phyloP scores from a whole-genome alignment of 1,139 yeast genomes.

The Hansenula lynferdii region DNA sequence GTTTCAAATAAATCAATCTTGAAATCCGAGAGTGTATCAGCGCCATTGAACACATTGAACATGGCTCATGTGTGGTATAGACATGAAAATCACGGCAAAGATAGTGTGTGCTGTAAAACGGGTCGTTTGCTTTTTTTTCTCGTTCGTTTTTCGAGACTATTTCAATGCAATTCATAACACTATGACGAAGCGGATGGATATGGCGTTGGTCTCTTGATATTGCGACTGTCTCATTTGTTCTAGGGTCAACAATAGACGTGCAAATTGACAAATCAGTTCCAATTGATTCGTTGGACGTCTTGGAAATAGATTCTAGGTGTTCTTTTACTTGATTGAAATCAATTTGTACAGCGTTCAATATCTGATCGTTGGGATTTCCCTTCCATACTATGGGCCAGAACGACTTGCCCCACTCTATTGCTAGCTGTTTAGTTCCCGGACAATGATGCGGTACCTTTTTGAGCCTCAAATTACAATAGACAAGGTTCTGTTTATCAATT shows the following conservation, averaged over 20 bases:
- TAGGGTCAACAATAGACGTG: slow-evolving; percentile 47
- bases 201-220: slow-evolving; percentile 35
- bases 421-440: slow-evolving; percentile 62
- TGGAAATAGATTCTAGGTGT: slow-evolving; percentile 33
- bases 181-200: slow-evolving; percentile 56
- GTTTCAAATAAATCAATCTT: slow-evolving; percentile 56
- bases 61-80: slow-evolving; percentile 92
- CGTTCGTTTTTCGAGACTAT: slow-evolving; percentile 15
- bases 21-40: slow-evolving; percentile 83
- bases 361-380: slow-evolving; percentile 83
- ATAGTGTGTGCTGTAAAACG: slow-evolving; percentile 35
- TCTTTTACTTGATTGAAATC: slow-evolving; percentile 39
- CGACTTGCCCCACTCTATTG: slow-evolving; percentile 54
- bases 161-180: slow-evolving; percentile 68
- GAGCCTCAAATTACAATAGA: slow-evolving; percentile 22
- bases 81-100: slow-evolving; percentile 75
- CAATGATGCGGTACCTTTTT: slow-evolving; percentile 42
- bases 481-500: slow-evolving; percentile 17
- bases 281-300: slow-evolving; percentile 22
- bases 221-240: slow-evolving; percentile 31
- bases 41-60: slow-evolving; percentile 97
- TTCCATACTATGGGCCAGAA: slow-evolving; percentile 95
- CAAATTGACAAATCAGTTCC: slow-evolving; percentile 31
- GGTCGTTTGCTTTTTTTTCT: slow-evolving; percentile 8
- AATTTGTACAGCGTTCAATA: slow-evolving; percentile 46